Base-by-base conservation (phyloP, 2,329 filamentous ascomycete genomes). In the Coniochaeta sp. region DNA sequence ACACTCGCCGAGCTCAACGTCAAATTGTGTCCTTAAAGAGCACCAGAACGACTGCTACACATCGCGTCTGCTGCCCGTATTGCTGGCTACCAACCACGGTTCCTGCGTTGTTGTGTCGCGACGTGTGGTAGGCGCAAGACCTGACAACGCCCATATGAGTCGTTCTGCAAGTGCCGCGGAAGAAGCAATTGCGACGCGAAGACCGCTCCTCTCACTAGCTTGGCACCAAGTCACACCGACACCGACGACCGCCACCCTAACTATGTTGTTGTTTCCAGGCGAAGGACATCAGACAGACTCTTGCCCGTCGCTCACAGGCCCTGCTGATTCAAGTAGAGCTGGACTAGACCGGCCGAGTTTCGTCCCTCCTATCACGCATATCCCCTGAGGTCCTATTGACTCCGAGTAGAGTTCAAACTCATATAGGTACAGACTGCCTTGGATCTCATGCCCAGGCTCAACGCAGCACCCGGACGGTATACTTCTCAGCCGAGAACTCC, bases 401-500 rank as follows among this genome's bases (percentile, higher is more conserved):
- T 36, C 34, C 34, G 34, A 36, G 34, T 36, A 12, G 34, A 36
- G 14, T 6, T 12, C 12, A 36, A 12, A 36, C 34, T 14, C 7
- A 36, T 9, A 36, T 14, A 36, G 5, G 34, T 36, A 36, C 34
- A 36, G 12, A 12, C 34, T 14, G 34, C 34, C 34, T 36, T 12
- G 8, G 34, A 36, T 12, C 34, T 36, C 3, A 36, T 36, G 17
- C 16, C 17, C 38, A 16, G 38, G 6, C n/a, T 47, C 43, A 47
- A 24, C 19, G 11, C 43, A 47, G 16, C 19, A 47, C 52, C 36
- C 19, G 60, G 22, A 62, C 59, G 3, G 47, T 59, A n/a, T 60
- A 62, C 59, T 50, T 58, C 22, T 60, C 59, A 1, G 56, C 24
- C 28, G 50, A 60, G 40, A 62, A 62, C 31, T 57, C 52, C 28